Evolutionary conservation across 2,329 filamentous ascomycete species (phyloP).

Genomic region (Rhynchosporium agropyri): DNA sequence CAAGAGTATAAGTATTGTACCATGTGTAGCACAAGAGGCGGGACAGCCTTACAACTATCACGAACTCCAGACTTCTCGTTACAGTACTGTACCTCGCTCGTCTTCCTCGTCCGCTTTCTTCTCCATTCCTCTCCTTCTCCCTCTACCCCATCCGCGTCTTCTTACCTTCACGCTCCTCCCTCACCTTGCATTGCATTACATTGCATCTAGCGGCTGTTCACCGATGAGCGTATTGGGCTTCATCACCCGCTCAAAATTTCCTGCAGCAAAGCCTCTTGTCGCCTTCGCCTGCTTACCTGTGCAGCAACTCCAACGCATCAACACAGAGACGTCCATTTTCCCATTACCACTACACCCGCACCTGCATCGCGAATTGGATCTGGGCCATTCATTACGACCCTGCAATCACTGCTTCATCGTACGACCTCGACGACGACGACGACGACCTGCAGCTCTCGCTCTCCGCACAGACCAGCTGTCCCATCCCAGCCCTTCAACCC

Average conservation of each 20-base stretch:
- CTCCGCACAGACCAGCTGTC: slow-evolving; percentile 30
- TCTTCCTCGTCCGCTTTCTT: background rate
- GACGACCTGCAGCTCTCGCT: slow-evolving; percentile 9
- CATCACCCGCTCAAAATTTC: slow-evolving; percentile 21
- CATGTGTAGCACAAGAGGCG: background rate
- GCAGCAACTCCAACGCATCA: slow-evolving; percentile 7
- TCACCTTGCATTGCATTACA: background rate
- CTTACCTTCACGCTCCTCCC: background rate
- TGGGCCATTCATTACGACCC: slow-evolving; percentile 2
- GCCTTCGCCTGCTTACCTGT: slow-evolving; percentile 10
- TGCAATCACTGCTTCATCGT: slow-evolving; percentile 14
- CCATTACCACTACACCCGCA: background rate
- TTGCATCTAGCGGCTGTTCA: background rate
- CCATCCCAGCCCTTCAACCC: slow-evolving; percentile 24
- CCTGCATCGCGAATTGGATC: background rate
- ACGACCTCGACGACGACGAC: background rate
- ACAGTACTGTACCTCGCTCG: background rate
- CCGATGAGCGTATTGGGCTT: slow-evolving; percentile 10
- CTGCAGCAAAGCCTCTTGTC: slow-evolving; percentile 18
- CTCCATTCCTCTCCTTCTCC: background rate
- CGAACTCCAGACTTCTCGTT: background rate
- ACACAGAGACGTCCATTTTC: background rate
- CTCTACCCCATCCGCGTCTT: too few species aligned
- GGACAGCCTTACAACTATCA: background rate
- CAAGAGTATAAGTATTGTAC: too few species aligned